Evolutionary conservation across 257 asterid species (phyloP).

Genomic region (Phtheirospermum japonicum): DNA sequence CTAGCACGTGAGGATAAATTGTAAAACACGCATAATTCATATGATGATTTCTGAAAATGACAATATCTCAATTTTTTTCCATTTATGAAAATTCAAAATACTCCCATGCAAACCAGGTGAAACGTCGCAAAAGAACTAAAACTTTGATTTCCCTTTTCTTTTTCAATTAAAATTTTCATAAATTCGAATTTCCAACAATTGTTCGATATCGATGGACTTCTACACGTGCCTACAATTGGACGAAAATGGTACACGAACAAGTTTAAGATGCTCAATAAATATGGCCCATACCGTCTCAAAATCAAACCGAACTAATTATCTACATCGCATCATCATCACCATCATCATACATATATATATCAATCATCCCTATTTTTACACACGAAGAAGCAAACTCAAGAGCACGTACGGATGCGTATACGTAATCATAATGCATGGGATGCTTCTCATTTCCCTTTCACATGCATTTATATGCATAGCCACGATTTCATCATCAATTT

Average conservation of each 20-base stretch:
- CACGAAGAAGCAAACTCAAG: constrained; percentile 30
- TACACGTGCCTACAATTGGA: no score
- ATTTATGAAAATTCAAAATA: no score
- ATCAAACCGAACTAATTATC: neutral
- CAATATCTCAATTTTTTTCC: no score
- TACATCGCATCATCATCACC: neutral
- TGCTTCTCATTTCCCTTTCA: constrained; percentile 28
- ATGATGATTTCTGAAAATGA: no score
- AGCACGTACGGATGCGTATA: constrained; percentile 32
- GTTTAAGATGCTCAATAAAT: neutral
- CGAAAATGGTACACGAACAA: neutral
- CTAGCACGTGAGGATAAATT: no score
- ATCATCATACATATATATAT: constrained; percentile 15
- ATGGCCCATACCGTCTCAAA: constrained; percentile 13
- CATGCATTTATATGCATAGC: neutral
- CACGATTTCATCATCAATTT: constrained; percentile 27
- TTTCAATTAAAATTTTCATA: no score
- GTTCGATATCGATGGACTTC: no score
- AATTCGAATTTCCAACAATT: no score
- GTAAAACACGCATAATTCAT: no score
- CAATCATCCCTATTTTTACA: constrained; percentile 9
- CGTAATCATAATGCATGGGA: constrained; percentile 61
- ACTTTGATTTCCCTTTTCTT: no score
- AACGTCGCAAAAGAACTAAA: no score
- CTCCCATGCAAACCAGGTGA: no score